These are phyloP conservation scores for Panicum miliaceum DNA, from an alignment of 176 grass and related monocot species.

Conservation along the genomic window DNA sequence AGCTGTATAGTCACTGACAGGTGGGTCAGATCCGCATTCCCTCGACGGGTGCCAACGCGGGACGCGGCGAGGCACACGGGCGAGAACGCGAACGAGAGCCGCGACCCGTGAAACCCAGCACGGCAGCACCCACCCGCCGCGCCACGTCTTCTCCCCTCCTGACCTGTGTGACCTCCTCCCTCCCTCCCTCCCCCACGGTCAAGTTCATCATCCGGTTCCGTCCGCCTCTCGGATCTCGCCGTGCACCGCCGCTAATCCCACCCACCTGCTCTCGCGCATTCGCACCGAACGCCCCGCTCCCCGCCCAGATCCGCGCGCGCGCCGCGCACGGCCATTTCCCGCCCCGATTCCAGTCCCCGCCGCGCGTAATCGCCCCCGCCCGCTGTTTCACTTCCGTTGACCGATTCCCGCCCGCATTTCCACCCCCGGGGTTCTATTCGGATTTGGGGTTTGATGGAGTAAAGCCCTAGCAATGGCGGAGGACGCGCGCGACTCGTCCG, in stretches of 20 bases:
- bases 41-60: background rate
- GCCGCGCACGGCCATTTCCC: conserved; percentile 18
- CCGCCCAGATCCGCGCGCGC: conserved; percentile 43
- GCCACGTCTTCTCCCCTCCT: conserved; percentile 1
- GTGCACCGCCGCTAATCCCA: conserved; percentile 36
- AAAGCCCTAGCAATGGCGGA: conserved; percentile 71
- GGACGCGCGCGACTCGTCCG: conserved; percentile 44
- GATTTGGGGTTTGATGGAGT: conserved; percentile 48
- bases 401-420: conserved; percentile 52
- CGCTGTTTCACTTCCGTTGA: conserved; percentile 66
- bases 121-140: background rate
- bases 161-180: background rate
- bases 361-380: conserved; percentile 27
- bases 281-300: conserved; percentile 29
- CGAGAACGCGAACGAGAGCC: background rate
- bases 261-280: conserved; percentile 7
- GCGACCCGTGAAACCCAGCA: conserved; percentile 1
- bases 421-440: conserved; percentile 5
- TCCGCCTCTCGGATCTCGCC: conserved; percentile 48
- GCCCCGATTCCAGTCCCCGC: conserved; percentile 10
- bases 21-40: background rate
- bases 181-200: background rate
- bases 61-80: background rate
- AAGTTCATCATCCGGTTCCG: conserved; percentile 21
- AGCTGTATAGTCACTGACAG: background rate